Evolutionary conservation across 2,329 filamentous ascomycete genomes (phyloP), one percentile per base, ranked within the genome.

Genomic region (Metarhizium album): DNA sequence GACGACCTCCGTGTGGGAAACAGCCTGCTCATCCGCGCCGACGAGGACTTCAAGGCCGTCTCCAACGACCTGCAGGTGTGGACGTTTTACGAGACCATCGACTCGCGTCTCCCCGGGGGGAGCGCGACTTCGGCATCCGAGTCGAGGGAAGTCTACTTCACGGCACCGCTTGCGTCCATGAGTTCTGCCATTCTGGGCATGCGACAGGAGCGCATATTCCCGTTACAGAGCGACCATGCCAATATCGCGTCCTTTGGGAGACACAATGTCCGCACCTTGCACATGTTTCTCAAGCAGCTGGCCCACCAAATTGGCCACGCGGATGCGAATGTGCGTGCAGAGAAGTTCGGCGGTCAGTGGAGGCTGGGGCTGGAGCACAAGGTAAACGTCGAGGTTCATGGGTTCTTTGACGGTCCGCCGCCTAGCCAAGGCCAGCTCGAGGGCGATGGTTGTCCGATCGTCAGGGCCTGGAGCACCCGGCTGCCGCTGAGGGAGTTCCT

Each of bases 1-100:
- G 63, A 74, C 2, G 69, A 76, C 7, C 65, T 83, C 1, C 72
- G 70, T 1, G 66, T 81, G 0, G 74, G 74, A 9, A 74, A 76
- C 53, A 64, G 66, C n/a, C 60, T 70, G 0, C 62, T 84, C 1
- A 60, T 75, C 6, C 68, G 67, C 40, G 68, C 72, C 45, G 74
- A 82, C 18, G 75, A 80, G 3, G 70, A 73, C 42, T 84, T 83
- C 58, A 73, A 73, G 46, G 69, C 75, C 3, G 71, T 80, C 4
- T 73, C 78, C 0, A 74, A 75, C 35, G 80, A 83, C 51, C 68
- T 83, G 47, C 74, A 73, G 6, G 69, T 83, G 13, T 83, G 80
- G 79, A 80, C 79, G 0, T 76, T 83, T 40, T 79, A 83, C 52
- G 80, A 83, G 57, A 83, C 78, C 0, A 72, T 79, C 7, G 80